phyloP scores from a whole-genome alignment of 2,329 filamentous ascomycete species.

The Pestalotiopsis sp. region DNA sequence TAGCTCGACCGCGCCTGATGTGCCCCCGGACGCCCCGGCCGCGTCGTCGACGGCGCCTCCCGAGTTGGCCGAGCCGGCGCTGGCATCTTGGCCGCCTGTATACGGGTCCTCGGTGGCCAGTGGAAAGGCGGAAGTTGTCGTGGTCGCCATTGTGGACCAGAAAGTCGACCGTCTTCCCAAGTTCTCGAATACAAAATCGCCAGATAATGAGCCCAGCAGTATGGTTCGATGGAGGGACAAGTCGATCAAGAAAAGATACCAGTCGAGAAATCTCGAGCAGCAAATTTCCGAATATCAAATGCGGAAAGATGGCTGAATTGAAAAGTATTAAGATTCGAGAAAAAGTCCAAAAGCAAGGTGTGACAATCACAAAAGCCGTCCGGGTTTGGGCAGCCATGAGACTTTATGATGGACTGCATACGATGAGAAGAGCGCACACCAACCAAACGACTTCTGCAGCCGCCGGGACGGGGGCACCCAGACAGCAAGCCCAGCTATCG shows the following conservation, averaged over 20 bases:
- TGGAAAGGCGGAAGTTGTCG: constrained; percentile 42
- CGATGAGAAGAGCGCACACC: neutral
- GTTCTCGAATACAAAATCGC: neutral
- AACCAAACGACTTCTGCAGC: constrained; percentile 3
- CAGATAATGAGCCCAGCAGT: neutral
- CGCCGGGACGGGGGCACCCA: constrained; percentile 4
- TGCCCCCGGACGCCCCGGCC: constrained; percentile 68
- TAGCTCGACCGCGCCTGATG: constrained; percentile 61
- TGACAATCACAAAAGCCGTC: neutral
- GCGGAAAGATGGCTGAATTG: neutral
- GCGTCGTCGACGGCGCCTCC: constrained; percentile 48
- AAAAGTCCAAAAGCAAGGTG: neutral
- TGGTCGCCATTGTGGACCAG: constrained; percentile 40
- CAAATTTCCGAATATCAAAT: constrained; percentile 17
- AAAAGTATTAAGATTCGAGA: neutral
- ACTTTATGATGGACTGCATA: constrained; percentile 9
- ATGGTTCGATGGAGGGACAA: neutral
- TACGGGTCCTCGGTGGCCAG: constrained; percentile 44
- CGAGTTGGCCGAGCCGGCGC: constrained; percentile 35
- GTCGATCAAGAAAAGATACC: neutral
- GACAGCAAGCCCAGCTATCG: neutral
- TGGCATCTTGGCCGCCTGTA: constrained; percentile 35
- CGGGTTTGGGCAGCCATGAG: neutral
- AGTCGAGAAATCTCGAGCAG: neutral
- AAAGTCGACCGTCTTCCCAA: constrained; percentile 24